Percentiles rank a stretch among this genome's conserved stretches.
Conservation (phyloP, 148 eudicot genomes). For the Vaccinium corymbosum region DNA sequence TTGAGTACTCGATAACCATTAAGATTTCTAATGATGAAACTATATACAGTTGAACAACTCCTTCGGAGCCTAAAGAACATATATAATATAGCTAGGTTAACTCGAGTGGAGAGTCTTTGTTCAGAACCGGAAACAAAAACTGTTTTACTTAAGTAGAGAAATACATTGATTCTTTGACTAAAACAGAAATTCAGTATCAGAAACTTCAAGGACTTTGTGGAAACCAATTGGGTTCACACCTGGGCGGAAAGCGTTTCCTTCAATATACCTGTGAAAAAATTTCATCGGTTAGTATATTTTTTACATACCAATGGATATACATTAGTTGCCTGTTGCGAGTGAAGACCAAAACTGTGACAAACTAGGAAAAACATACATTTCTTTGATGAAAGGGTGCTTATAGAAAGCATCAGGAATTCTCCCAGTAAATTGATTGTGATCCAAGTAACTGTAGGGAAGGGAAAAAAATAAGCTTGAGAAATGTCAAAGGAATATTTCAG, state of each 20-base stretch:
- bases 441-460: conserved; percentile 61
- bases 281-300: neutral
- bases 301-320: neutral
- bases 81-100: neutral
- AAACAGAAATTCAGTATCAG: conserved; percentile 75
- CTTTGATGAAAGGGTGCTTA: conserved; percentile 86
- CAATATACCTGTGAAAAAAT: conserved; percentile 66
- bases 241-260: conserved; percentile 76
- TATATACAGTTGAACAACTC: neutral
- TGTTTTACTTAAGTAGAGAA: neutral
- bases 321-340: neutral
- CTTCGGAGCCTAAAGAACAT: conserved; percentile 8
- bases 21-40: neutral
- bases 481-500: neutral
- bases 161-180: conserved; percentile 23
- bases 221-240: conserved; percentile 89
- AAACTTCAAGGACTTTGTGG: conserved; percentile 86
- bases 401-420: conserved; percentile 93
- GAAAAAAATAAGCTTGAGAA: conserved; percentile 11
- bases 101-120: neutral
- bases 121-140: neutral
- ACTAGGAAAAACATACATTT: conserved; percentile 50
- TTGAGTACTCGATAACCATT: neutral
- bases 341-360: conserved; percentile 19
- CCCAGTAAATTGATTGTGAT: conserved; percentile 95